Evolutionary conservation across 2,329 filamentous ascomycete genomes (phyloP).

Genomic region (Hansfordia pulvinata): DNA sequence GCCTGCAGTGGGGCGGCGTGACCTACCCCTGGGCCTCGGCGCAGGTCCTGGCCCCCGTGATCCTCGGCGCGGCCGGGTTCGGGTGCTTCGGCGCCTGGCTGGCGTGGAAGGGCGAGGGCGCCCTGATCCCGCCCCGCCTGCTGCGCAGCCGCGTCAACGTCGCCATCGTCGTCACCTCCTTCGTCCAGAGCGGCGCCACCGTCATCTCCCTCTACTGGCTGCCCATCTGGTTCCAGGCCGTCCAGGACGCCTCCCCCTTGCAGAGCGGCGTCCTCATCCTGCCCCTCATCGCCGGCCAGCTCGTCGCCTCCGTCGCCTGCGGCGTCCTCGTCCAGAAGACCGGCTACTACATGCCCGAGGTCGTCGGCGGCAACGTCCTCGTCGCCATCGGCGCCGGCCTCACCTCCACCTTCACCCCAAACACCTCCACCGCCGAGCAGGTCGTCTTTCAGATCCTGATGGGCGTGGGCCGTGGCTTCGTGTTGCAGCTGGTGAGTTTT

Average conservation of each 20-base stretch:
- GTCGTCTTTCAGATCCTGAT: constrained; percentile 19
- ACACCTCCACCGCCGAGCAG: constrained; percentile 19
- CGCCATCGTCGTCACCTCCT: neutral
- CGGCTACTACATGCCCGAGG: constrained; percentile 21
- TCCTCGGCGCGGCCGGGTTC: constrained; percentile 17
- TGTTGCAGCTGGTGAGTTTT: constrained; percentile 14
- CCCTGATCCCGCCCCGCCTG: constrained; percentile 5
- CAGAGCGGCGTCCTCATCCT: constrained; percentile 12
- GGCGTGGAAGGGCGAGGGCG: constrained; percentile 6
- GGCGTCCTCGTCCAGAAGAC: constrained; percentile 9
- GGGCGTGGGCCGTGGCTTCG: constrained; percentile 20
- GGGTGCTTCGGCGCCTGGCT: constrained; percentile 9
- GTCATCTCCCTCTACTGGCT: constrained; percentile 11
- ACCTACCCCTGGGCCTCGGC: constrained; percentile 17
- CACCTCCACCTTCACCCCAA: constrained; percentile 12
- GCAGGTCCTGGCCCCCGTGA: too few relatives aligned
- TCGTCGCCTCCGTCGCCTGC: constrained; percentile 9
- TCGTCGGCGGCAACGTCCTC: constrained; percentile 15
- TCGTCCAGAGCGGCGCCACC: constrained; percentile 5
- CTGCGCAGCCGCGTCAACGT: constrained; percentile 2
- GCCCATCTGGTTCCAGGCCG: constrained; percentile 15
- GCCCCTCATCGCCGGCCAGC: constrained; percentile 9
- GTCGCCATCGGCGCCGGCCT: constrained; percentile 19
- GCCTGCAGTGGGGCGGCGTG: constrained; percentile 24
- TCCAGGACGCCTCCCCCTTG: constrained; percentile 7